Base-by-base conservation (phyloP, 1,284 basidiomycete genomes). In the Agaricales sp. region DNA sequence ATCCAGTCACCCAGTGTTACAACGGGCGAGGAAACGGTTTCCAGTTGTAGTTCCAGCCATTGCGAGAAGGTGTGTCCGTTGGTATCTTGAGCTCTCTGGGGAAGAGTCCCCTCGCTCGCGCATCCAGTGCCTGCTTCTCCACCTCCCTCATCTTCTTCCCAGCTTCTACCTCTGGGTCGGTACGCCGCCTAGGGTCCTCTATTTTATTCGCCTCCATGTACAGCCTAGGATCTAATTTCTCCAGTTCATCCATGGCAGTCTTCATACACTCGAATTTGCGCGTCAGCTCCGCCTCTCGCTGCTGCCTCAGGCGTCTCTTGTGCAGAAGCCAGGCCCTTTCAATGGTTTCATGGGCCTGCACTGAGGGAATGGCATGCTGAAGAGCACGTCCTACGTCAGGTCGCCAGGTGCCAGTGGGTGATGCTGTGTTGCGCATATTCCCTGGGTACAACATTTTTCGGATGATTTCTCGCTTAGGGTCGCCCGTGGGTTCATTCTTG, bases 271-370 rank as follows among this genome's bases (percentile, higher is more conserved):
- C 74, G 58, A 82, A 88, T 65, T 92, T 92, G 59, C 80, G 74
- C 51, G 69, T 66, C 53, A 89, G 61, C 59, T 86, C 83, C 41
- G 70, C 75, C 26, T 81, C 74, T 41, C 86, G 77, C 57, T 71
- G 68, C 62, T 86, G 80, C 45, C 92, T 77, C 50, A 81, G 58
- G 58, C 87, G 81, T 26, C 92, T 77, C 58, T 82, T 77, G 67
- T 87, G 82, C 18, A 98, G 75, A 49, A 85, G 69, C 87, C 88
- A 98, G 2, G 94, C 94, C 35, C 94, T 82, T 55, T 89, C 87
- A 54, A 98, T 92, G 4, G 93, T 98, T 57, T 92, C 82, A 69
- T 98, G 92, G 0, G 91, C 91, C 66, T 97, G 92, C 12, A 75
- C 78, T 3, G 82, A 86, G 12, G 87, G 87, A 50, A 93, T 80